Evolutionary conservation across 495 filamentous ascomycete genomes (phyloP).

Genomic region (Gamarada debralockiae): DNA sequence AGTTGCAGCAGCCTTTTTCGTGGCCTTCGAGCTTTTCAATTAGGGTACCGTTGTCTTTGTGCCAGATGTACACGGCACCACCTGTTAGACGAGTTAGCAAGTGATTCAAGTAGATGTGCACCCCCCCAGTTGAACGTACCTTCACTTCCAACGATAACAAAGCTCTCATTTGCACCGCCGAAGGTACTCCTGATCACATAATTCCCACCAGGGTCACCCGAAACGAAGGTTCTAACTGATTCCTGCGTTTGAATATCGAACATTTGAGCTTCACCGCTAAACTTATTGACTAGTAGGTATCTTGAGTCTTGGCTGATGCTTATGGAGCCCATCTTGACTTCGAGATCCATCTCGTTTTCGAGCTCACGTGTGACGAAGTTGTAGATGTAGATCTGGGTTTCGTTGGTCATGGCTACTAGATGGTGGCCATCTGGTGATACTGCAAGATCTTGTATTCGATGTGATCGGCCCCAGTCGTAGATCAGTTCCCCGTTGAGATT

Average conservation of each 20-base stretch:
- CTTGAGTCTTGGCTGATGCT: constrained; percentile 75
- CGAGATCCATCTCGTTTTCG: constrained; percentile 66
- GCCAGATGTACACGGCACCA: constrained; percentile 82
- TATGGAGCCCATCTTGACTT: constrained; percentile 68
- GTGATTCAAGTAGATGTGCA: constrained; percentile 8
- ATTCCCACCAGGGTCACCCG: constrained; percentile 68
- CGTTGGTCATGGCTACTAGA: constrained; percentile 71
- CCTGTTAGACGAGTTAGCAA: constrained; percentile 49
- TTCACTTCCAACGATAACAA: constrained; percentile 89
- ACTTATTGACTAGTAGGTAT: constrained; percentile 78
- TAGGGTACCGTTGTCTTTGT: constrained; percentile 70
- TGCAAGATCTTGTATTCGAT: constrained; percentile 79
- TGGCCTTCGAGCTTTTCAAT: constrained; percentile 79
- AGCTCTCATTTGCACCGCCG: constrained; percentile 86
- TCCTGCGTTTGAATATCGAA: constrained; percentile 72
- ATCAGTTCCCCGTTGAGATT: constrained; percentile 50
- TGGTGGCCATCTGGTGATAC: constrained; percentile 75
- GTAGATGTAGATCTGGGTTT: constrained; percentile 72
- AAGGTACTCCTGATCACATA: constrained; percentile 76
- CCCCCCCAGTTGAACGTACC: constrained; percentile 45
- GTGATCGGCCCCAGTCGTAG: constrained; percentile 60
- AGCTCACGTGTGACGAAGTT: constrained; percentile 70
- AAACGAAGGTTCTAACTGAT: constrained; percentile 60
- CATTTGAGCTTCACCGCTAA: constrained; percentile 68
- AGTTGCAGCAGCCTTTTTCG: constrained; percentile 71